A percentile compares a stretch with the other conserved stretches of the same genome.
phyloP scores from a whole-genome alignment of 441 rosid species.

The Macaranga tanarius region DNA sequence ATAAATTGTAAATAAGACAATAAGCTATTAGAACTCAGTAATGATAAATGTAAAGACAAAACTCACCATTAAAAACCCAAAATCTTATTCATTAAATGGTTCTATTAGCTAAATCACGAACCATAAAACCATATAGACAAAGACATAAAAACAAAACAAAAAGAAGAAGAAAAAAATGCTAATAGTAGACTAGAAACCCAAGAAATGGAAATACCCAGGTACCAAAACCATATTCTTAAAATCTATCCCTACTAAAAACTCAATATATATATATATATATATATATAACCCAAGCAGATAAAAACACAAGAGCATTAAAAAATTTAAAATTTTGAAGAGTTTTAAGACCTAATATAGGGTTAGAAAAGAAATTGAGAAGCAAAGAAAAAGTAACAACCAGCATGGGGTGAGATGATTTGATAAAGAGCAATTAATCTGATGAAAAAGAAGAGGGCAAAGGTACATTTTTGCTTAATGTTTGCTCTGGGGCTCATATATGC shows the following conservation, averaged over 20 bases:
- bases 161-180: slow-evolving; percentile 16
- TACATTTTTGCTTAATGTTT: no score
- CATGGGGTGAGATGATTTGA: no score
- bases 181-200: slow-evolving; percentile 24
- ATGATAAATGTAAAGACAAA: slow-evolving; percentile 35
- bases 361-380: no score
- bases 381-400: no score
- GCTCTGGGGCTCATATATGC: no score
- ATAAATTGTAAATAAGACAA: slow-evolving; percentile 28
- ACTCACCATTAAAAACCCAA: slow-evolving; percentile 29
- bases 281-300: slow-evolving; percentile 56
- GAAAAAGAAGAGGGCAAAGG: no score
- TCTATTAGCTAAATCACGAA: slow-evolving; percentile 33
- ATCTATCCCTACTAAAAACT: slow-evolving; percentile 46
- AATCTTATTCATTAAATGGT: slow-evolving; percentile 29
- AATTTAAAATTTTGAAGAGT: slow-evolving; percentile 16
- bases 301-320: slow-evolving; percentile 40
- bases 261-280: slow-evolving; percentile 16
- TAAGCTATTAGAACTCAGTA: slow-evolving; percentile 26
- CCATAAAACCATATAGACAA: slow-evolving; percentile 34
- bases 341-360: no score
- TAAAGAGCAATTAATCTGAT: no score
- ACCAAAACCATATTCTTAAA: slow-evolving; percentile 52
- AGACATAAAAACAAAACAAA: slow-evolving; percentile 18
- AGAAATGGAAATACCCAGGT: slow-evolving; percentile 47